Conservation (phyloP, 257 asterid genomes). For the Coffea eugenioides region DNA sequence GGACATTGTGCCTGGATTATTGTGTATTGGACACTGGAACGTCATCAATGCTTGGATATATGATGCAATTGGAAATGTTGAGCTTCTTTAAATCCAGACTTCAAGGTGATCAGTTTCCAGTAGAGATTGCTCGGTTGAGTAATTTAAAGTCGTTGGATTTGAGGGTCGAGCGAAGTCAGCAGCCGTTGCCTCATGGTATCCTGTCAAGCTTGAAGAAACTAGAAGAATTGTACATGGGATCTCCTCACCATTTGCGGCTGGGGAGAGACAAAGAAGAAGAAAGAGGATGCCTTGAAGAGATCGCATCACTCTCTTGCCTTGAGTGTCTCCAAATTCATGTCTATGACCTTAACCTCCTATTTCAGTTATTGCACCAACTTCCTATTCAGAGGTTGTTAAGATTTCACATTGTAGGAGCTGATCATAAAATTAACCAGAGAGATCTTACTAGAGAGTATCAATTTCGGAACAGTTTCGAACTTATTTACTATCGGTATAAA, state of each 20-base stretch:
- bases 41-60: background rate
- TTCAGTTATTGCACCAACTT: background rate
- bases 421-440: too few species aligned
- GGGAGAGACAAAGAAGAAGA: background rate
- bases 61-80: background rate
- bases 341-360: background rate
- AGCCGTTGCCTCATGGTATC: background rate
- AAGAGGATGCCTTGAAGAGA: background rate
- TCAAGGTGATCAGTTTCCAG: background rate
- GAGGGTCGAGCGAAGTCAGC: background rate
- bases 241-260: background rate
- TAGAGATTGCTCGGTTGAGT: background rate
- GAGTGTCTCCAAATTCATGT: background rate
- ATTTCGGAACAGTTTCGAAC: background rate
- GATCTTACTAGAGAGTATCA: background rate
- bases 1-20: background rate
- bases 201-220: background rate
- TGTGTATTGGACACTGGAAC: background rate
- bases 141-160: background rate
- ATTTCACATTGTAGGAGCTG: background rate
- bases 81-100: background rate
- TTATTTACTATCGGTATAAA: too few species aligned
- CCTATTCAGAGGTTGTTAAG: background rate
- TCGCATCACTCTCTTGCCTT: background rate
- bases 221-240: background rate